These are phyloP conservation scores for Carex arenaria DNA, from an alignment of 202 grass and related monocot species.

Conservation along the genomic window DNA sequence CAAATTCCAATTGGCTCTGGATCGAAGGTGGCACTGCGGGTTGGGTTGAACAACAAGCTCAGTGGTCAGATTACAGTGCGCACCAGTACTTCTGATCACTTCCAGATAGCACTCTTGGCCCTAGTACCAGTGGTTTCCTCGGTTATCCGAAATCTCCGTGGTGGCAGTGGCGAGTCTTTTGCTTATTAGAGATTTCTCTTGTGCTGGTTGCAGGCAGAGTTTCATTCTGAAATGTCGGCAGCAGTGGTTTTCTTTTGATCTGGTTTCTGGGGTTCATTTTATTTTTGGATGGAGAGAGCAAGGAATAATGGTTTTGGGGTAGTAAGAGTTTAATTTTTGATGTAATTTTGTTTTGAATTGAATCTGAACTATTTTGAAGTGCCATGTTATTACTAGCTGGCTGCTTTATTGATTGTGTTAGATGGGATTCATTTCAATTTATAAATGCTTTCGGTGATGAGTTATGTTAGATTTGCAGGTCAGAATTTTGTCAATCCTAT, in stretches of 20 bases:
- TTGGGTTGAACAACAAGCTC: slow-evolving; percentile 84
- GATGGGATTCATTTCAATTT: not conserved
- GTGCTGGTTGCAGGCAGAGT: not conserved
- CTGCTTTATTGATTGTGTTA: not conserved
- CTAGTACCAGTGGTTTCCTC: slow-evolving; percentile 60
- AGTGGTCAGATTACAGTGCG: slow-evolving; percentile 72
- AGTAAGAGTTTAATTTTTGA: slow-evolving; percentile 14
- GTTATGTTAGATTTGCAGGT: not conserved
- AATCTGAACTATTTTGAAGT: not conserved
- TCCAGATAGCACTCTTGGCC: slow-evolving; percentile 76
- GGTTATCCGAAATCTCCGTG: slow-evolving; percentile 39
- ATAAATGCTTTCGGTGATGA: not conserved
- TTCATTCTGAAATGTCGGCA: not conserved
- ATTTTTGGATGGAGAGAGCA: slow-evolving; percentile 14
- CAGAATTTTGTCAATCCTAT: not conserved
- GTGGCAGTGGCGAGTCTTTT: slow-evolving; percentile 41
- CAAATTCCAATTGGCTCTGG: slow-evolving; percentile 61
- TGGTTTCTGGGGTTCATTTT: not conserved
- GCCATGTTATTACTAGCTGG: not conserved
- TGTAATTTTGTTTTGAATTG: slow-evolving; percentile 17
- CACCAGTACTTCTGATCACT: slow-evolving; percentile 76
- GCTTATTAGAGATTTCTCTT: slow-evolving; percentile 37
- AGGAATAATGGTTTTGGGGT: slow-evolving; percentile 14
- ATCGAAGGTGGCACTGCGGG: slow-evolving; percentile 61
- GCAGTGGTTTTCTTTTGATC: not conserved